Percentiles rank a stretch among this genome's conserved stretches.
Evolutionary conservation across 2,329 filamentous ascomycete species (phyloP).

Genomic region (Fusarium continuum): DNA sequence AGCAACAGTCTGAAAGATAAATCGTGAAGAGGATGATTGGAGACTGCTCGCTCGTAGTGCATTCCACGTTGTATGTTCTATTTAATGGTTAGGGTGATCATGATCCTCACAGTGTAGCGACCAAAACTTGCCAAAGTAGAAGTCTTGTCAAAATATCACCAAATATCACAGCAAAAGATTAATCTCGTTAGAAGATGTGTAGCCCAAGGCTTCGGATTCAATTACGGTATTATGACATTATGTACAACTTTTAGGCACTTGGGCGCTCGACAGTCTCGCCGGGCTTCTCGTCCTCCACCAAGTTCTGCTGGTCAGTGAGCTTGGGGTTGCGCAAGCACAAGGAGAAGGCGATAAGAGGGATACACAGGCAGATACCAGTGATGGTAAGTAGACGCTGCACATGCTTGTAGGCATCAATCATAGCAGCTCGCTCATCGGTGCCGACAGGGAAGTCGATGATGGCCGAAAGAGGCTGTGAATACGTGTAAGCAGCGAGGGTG

Average conservation of each 20-base stretch:
- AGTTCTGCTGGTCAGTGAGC: constrained; percentile 56
- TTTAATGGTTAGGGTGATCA: too few species aligned
- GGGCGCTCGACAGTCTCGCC: constrained; percentile 11
- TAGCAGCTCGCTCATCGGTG: constrained; percentile 53
- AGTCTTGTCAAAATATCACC: too few species aligned
- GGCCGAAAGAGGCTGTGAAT: constrained; percentile 51
- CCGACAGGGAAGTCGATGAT: constrained; percentile 52
- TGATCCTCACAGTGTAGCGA: too few species aligned
- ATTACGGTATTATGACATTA: constrained; percentile 22
- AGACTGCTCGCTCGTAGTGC: background rate
- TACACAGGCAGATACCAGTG: constrained; percentile 58
- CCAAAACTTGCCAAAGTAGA: too few species aligned
- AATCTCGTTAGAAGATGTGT: background rate
- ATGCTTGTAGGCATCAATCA: constrained; percentile 57
- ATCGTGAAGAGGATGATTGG: background rate
- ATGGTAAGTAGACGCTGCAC: constrained; percentile 59
- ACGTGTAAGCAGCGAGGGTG: constrained; percentile 50
- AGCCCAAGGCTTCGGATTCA: constrained; percentile 6
- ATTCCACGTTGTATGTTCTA: background rate
- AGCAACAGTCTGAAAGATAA: background rate
- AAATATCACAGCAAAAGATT: background rate
- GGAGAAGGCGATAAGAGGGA: constrained; percentile 58
- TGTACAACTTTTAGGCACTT: constrained; percentile 1
- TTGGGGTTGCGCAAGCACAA: constrained; percentile 56
- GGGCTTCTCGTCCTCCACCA: constrained; percentile 48